Evolutionary conservation across 1,139 yeast genomes (phyloP), one percentile per base, ranked within the genome.

Genomic region (Debaryomyces psychrophilus): DNA sequence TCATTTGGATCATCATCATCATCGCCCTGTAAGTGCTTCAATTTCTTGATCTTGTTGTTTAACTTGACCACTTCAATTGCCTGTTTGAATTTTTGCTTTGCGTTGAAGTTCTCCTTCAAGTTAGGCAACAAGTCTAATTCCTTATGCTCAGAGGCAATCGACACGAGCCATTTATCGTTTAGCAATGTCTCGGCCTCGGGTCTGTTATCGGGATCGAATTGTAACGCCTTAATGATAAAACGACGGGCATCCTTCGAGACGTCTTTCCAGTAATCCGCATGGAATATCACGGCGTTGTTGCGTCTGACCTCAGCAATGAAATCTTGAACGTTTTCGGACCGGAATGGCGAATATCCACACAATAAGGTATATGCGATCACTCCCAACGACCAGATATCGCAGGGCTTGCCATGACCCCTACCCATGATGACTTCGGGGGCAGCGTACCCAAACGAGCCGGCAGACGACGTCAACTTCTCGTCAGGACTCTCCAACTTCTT

Each of bases 361-460:
- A 93, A 76, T 45, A 92, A 71, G 0, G 97, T 90, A 65, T 90
- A 93, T 0, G 96, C 82, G 44, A 93, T 88, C 8, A 90, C 96
- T 20, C 97, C 97, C 38, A 90, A 65, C 1, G 95, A 86, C 97
- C 97, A 90, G 38, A 90, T 78, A 62, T 90, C 97, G 64, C 96
- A 90, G 2, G 96, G 92, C 60, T 87, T 89, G 37, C 96, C 95
- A 67, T 90, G 96, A 6, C 96, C 96, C 34, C 73, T 68, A 5
- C 88, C 85, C 41, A 79, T 66, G 31, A 90, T 73, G 4, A 90
- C 93, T 62, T 90, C 97, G 0, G 97, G 97, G 0, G 97, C 97
- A 4, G 96, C 96, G 62, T 90, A 90, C 2, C 97, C 97, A 66
- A 90, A 83, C 1, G 95, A 86, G 0, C 97, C 97, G 0, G 97